These are phyloP conservation scores for Daldinia childiae DNA, from an alignment of 495 filamentous ascomycete species.

Conservation along the genomic window DNA sequence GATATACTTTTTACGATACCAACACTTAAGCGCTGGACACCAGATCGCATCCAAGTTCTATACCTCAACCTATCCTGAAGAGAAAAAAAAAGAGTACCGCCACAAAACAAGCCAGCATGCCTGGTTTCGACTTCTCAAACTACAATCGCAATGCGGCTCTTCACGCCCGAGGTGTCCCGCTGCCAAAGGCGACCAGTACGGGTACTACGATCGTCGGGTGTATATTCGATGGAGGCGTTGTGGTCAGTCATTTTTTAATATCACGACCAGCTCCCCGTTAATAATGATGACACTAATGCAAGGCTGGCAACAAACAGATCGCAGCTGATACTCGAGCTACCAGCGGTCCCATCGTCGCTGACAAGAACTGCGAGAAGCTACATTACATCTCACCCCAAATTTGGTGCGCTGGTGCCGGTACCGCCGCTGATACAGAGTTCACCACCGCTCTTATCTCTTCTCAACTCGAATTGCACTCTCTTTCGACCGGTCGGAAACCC, in stretches of 20 bases:
- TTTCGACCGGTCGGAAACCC: slow-evolving; percentile 94
- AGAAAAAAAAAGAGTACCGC: not conserved
- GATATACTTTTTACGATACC: not conserved
- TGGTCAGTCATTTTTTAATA: slow-evolving; percentile 63
- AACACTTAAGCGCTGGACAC: slow-evolving; percentile 4
- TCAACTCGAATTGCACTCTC: slow-evolving; percentile 94
- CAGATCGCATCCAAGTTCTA: slow-evolving; percentile 2
- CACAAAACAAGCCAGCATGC: slow-evolving; percentile 68
- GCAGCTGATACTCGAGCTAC: slow-evolving; percentile 98
- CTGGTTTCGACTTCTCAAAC: slow-evolving; percentile 99
- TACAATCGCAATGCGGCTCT: slow-evolving; percentile 97
- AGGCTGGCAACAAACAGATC: slow-evolving; percentile 67
- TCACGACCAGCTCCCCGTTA: not conserved
- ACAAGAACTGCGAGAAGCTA: slow-evolving; percentile 99
- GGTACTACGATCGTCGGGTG: slow-evolving; percentile 99
- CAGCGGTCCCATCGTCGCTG: slow-evolving; percentile 96
- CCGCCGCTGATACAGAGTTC: slow-evolving; percentile 98
- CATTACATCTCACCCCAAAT: slow-evolving; percentile 99
- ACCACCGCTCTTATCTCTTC: slow-evolving; percentile 98
- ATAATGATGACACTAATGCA: slow-evolving; percentile 11
- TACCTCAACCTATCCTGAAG: not conserved
- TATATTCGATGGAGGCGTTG: slow-evolving; percentile 95
- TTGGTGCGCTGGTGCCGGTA: slow-evolving; percentile 99
- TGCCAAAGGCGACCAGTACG: slow-evolving; percentile 97
- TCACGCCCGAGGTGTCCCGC: slow-evolving; percentile 88